phyloP scores from a whole-genome alignment of 2,329 filamentous ascomycete species.

The Diplodia scrobiculata region DNA sequence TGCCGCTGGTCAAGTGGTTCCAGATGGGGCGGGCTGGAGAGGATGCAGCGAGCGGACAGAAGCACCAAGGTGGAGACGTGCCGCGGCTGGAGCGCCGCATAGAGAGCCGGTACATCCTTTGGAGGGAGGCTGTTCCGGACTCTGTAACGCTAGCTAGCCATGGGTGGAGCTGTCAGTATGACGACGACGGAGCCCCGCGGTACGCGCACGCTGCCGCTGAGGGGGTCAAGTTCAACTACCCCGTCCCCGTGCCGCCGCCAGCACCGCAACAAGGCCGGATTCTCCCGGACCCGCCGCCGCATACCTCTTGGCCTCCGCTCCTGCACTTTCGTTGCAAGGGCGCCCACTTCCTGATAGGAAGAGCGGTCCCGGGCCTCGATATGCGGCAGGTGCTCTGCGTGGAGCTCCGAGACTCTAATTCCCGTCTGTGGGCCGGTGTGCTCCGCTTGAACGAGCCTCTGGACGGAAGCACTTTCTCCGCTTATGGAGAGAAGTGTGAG shows the following conservation, averaged over 20 bases:
- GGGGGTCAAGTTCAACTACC: not conserved
- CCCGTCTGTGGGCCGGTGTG: not conserved
- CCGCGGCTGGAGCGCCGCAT: not conserved
- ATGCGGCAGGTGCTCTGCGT: constrained; percentile 1
- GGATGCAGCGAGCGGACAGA: not conserved
- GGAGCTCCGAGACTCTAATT: not conserved
- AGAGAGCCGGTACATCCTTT: not conserved
- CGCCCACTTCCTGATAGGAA: not conserved
- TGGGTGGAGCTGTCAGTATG: no score
- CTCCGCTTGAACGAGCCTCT: not conserved
- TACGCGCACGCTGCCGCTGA: not conserved
- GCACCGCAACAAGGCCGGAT: not conserved
- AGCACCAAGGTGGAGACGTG: not conserved
- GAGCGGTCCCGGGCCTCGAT: not conserved
- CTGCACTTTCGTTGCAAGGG: not conserved
- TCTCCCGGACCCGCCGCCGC: no score
- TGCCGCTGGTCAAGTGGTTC: not conserved
- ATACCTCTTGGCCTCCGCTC: not conserved
- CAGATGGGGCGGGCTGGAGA: not conserved
- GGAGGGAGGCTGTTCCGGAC: not conserved
- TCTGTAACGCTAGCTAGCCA: no score
- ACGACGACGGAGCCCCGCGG: not conserved
- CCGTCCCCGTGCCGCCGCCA: not conserved
- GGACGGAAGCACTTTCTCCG: not conserved
- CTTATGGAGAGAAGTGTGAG: not conserved